Conservation (phyloP, 305 asterid genomes). For the Ajuga reptans region DNA sequence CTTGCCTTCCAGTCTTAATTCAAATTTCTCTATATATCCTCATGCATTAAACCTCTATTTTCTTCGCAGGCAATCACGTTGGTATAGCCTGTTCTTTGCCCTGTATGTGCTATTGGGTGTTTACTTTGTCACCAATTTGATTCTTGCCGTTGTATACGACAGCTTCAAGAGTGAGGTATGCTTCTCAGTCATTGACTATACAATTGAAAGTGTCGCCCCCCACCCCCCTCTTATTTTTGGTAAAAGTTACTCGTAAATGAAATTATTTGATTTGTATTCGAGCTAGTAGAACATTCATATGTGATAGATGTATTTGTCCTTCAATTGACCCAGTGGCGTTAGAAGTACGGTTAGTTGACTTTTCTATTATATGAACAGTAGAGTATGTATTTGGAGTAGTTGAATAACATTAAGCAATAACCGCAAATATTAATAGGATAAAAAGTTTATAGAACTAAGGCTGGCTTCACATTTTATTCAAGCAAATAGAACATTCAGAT, state of each 20-base stretch:
- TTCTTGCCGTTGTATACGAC: slow-evolving; percentile 96
- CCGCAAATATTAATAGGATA: background rate
- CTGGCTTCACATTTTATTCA: background rate
- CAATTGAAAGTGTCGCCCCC: background rate
- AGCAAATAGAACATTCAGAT: background rate
- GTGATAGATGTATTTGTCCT: background rate
- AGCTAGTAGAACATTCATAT: background rate
- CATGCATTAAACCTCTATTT: slow-evolving; percentile 16
- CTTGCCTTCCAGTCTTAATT: background rate
- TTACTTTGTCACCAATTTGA: slow-evolving; percentile 94
- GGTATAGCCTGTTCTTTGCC: slow-evolving; percentile 76
- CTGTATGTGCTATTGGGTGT: slow-evolving; percentile 85
- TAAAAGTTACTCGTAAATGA: too few species aligned
- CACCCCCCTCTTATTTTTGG: too few species aligned
- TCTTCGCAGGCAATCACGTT: slow-evolving; percentile 79
- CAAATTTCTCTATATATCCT: slow-evolving; percentile 7
- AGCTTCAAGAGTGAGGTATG: slow-evolving; percentile 91
- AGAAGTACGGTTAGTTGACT: slow-evolving; percentile 27
- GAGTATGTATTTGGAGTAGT: background rate
- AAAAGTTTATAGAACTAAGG: background rate
- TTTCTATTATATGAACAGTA: background rate
- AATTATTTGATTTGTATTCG: too few species aligned
- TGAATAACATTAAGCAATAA: background rate
- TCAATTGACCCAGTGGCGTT: slow-evolving; percentile 50
- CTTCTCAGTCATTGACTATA: slow-evolving; percentile 17